phyloP scores from a whole-genome alignment of 352 stramenopile species.

The Pythium aquatile region DNA sequence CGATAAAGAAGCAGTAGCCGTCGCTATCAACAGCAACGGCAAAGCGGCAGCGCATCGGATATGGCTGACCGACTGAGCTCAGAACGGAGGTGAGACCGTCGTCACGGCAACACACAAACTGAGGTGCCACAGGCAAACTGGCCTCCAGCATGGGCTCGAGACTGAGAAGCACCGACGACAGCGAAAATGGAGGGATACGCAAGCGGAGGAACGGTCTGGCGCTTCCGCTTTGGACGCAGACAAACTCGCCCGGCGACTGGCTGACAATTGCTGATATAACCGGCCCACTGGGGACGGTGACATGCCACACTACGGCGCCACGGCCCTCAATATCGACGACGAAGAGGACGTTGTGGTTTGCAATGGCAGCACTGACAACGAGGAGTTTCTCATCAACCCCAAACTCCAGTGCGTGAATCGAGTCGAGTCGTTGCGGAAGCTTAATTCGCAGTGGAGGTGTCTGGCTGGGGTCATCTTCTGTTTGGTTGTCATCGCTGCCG shows the following conservation, averaged over 20 bases:
- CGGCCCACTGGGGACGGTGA: background rate
- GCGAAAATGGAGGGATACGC: conserved; percentile 9
- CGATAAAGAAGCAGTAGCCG: conserved; percentile 21
- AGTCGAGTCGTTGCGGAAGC: conserved; percentile 1
- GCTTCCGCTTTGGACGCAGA: conserved; percentile 2
- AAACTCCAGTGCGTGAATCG: conserved; percentile 13
- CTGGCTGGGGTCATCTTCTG: background rate
- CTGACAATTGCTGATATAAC: conserved; percentile 8
- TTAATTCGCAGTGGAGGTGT: background rate
- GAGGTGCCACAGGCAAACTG: background rate
- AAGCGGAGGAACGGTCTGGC: conserved; percentile 5
- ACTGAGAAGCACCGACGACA: conserved; percentile 13
- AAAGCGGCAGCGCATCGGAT: conserved; percentile 13
- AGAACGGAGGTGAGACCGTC: conserved; percentile 7
- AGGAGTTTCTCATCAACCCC: conserved; percentile 17
- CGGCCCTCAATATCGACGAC: conserved; percentile 15
- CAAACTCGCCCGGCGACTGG: conserved; percentile 22
- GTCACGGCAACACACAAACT: conserved; percentile 15
- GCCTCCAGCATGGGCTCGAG: conserved; percentile 6
- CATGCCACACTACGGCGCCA: conserved; percentile 9
- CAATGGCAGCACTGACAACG: conserved; percentile 2
- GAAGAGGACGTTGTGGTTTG: background rate
- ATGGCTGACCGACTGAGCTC: background rate
- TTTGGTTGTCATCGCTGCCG: conserved; percentile 15
- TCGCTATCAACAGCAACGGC: conserved; percentile 19